These are phyloP conservation scores for Mycena pura DNA, from an alignment of 768 basidiomycete species.

Conservation along the genomic window DNA sequence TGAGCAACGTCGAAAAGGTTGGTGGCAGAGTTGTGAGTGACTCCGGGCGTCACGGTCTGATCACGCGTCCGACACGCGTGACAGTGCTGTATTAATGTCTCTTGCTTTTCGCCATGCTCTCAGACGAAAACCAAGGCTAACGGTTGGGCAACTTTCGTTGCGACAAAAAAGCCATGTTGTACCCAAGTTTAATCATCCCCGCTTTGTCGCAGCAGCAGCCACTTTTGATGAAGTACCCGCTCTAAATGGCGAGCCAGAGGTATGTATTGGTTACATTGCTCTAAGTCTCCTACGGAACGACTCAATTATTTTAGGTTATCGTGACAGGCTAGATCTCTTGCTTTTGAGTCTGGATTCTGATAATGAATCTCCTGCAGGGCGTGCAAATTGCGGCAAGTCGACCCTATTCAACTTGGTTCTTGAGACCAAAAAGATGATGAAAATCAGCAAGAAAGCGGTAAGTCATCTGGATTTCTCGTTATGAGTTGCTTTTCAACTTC, in stretches of 20 bases:
- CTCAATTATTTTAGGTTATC: constrained; percentile 42
- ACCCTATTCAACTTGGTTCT: constrained; percentile 74
- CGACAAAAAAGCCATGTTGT: background rate
- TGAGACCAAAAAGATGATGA: constrained; percentile 59
- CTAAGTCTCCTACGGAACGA: background rate
- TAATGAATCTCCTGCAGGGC: constrained; percentile 49
- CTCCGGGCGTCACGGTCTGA: too few species aligned
- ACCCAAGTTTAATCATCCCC: constrained; percentile 35
- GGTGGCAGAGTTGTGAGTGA: too few species aligned
- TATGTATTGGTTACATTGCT: constrained; percentile 16
- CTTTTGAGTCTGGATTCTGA: background rate
- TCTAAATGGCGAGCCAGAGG: constrained; percentile 52
- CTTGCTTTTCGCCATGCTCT: constrained; percentile 1
- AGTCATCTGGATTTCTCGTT: constrained; percentile 32
- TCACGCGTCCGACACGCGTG: too few species aligned
- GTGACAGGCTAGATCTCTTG: constrained; percentile 46
- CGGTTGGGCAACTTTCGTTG: background rate
- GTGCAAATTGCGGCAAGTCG: constrained; percentile 83
- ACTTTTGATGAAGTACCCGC: constrained; percentile 46
- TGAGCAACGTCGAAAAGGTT: background rate
- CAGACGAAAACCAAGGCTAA: background rate
- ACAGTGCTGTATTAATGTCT: constrained; percentile 11
- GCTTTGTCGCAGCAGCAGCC: constrained; percentile 48
- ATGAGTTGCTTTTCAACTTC: background rate
- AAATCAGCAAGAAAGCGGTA: constrained; percentile 76